Base-by-base conservation (phyloP, 2,329 filamentous ascomycete genomes). In the Plectosphaerella sp. region DNA sequence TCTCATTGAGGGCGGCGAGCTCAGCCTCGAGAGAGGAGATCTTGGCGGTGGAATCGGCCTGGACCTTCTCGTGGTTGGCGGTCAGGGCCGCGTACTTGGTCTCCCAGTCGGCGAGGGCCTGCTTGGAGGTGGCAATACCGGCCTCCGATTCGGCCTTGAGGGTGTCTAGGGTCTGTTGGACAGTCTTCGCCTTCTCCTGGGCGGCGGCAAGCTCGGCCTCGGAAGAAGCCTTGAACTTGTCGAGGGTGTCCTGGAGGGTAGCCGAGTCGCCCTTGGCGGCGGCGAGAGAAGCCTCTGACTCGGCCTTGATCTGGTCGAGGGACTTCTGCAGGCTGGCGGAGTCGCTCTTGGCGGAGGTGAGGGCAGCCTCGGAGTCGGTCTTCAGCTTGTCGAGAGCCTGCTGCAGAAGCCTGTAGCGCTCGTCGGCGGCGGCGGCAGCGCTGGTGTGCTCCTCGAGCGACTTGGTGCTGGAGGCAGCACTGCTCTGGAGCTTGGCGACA, bases 291-390 rank as follows among this genome's bases (percentile, higher is more conserved):
- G 61, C 62, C 8, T 67, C 65, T n/a, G 68, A 64, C 43, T 66
- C 56, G 48, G 59, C 63, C 62, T 66, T 65, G 8, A 65, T 53
- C 43, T 57, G 53, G 16, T 61, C 58, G 53, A 62, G 58, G 14
- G 58, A 57, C 53, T 62, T 56, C 50, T 70, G 59, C 16, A 69
- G 60, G n/a, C 63, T 41, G 25, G 54, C 49, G n/a, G 59, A 51
- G n/a, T 54, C 54, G 49, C 54, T 58, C 53, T 67, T 62, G 6
- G 66, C 58, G 18, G 65, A 56, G 5, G 59, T 58, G n/a, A 67
- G 50, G 46, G 68, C 64, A 25, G 62, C 59, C 18, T 66, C 65
- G 14, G 68, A 63, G 45, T 68, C 58, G 45, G 60, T 64, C 59
- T 66, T 65, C 5, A 65, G 52, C 45, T 58, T 55, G 20, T 63